These are phyloP conservation scores for Fusarium nodosum DNA, from an alignment of 2,329 filamentous ascomycete species.

Conservation along the genomic window DNA sequence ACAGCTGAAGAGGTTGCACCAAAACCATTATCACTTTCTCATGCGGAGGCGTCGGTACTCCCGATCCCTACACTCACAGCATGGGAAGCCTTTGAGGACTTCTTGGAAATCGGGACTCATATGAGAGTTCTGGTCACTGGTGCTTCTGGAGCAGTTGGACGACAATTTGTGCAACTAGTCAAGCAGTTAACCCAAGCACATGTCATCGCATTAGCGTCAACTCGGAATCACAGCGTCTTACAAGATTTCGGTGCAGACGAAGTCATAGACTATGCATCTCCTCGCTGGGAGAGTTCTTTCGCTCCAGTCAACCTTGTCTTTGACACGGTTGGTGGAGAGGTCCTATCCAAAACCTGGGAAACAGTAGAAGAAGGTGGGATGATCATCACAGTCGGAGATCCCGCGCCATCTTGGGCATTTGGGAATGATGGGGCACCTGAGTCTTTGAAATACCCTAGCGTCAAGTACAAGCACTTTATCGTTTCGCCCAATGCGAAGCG, in stretches of 20 bases:
- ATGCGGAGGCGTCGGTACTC: slow-evolving; percentile 10
- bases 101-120: accelerated
- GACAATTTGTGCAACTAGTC: slow-evolving; percentile 51
- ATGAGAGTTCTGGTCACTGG: slow-evolving; percentile 20
- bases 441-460: slow-evolving; percentile 27
- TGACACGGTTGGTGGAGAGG: slow-evolving; percentile 16
- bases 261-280: slow-evolving; percentile 48
- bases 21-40: slow-evolving; percentile 7
- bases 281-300: slow-evolving; percentile 40
- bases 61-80: slow-evolving; percentile 31
- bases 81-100: slow-evolving; percentile 21
- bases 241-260: slow-evolving; percentile 41
- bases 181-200: slow-evolving; percentile 34
- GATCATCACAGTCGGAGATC: slow-evolving; percentile 55
- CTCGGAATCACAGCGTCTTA: slow-evolving; percentile 31
- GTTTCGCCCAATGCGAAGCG: slow-evolving; percentile 4
- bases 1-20: not conserved
- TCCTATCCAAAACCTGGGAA: slow-evolving; percentile 50
- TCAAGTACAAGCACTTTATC: slow-evolving; percentile 51
- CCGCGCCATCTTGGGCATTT: slow-evolving; percentile 53
- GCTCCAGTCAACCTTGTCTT: slow-evolving; percentile 9
- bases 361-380: slow-evolving; percentile 49
- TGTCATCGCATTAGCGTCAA: slow-evolving; percentile 51
- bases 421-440: slow-evolving; percentile 38
- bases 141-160: slow-evolving; percentile 31